phyloP scores from a whole-genome alignment of 2,329 filamentous ascomycete genomes.

The Ophiocordyceps camponoti-floridani region DNA sequence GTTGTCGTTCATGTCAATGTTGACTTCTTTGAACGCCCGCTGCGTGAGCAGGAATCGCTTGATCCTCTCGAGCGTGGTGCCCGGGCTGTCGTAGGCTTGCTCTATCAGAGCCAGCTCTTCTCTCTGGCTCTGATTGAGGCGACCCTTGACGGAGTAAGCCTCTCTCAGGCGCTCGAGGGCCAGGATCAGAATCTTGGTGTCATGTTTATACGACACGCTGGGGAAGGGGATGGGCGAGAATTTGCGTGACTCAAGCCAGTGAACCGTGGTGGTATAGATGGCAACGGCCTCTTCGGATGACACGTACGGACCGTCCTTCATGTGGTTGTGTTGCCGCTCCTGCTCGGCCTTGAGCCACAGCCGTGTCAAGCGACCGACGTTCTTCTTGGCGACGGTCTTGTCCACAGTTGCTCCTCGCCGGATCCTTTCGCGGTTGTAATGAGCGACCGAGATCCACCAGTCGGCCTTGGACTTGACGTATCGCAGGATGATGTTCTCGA shows the following conservation, averaged over 20 bases:
- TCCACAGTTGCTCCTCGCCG: constrained; percentile 91
- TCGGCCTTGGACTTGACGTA: constrained; percentile 99
- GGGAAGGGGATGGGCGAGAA: constrained; percentile 98
- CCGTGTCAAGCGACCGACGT: constrained; percentile 81
- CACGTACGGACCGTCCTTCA: constrained; percentile 97
- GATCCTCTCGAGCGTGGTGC: constrained; percentile 87
- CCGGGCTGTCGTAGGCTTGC: constrained; percentile 94
- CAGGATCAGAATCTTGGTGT: constrained; percentile 95
- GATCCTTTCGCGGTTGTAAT: constrained; percentile 97
- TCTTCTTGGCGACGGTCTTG: constrained; percentile 99
- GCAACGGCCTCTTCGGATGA: constrained; percentile 97
- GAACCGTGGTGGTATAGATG: constrained; percentile 96
- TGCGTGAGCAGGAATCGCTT: constrained; percentile 96
- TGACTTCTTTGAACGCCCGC: constrained; percentile 96
- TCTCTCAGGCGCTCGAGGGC: constrained; percentile 85
- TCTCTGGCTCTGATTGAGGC: constrained; percentile 91
- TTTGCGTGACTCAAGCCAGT: constrained; percentile 96
- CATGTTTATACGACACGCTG: constrained; percentile 97
- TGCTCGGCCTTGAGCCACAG: constrained; percentile 97
- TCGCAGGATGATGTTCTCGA: constrained; percentile 95
- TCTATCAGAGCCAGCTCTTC: constrained; percentile 94
- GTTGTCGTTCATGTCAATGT: constrained; percentile 99
- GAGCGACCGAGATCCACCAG: constrained; percentile 98
- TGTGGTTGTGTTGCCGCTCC: constrained; percentile 96
- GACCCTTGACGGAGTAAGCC: constrained; percentile 92